Evolutionary conservation across 768 basidiomycete genomes (phyloP), one percentile per base, ranked within the genome.

Genomic region (Ephemerocybe angulata): DNA sequence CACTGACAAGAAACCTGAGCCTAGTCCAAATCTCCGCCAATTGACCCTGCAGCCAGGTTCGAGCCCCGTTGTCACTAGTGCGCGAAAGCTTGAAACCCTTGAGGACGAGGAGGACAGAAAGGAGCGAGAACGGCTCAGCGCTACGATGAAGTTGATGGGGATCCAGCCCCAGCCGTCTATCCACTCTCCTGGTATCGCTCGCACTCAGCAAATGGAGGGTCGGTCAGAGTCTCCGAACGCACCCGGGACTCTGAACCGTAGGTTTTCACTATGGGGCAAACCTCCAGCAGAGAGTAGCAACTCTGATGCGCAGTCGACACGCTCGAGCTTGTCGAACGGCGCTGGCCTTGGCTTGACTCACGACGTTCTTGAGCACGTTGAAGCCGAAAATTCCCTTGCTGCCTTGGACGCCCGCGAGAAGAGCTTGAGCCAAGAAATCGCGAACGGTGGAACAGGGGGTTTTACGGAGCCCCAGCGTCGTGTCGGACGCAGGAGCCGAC

Each of bases 101-200:
- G 95, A 98, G 69, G 95, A 98, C 63, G 96, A 98, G 56, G 93
- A 98, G 58, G 94, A 97, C 65, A 78, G 83, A 35, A 81, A 79
- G 58, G 93, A 96, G 70, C 78, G 95, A 53, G 93, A 94, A 67
- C 82, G 93, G 15, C 76, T 98, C 52, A 80, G 88, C 59, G 92
- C 92, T 15, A 92, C 93, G 25, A 90, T 98, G 89, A 91, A 93
- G 67, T 74, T 96, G 27, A 93, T 95, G 87, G 96, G 96, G 4
- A 91, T 96, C 57, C 85, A 88, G 67, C 84, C 86, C 28, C 72
- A 79, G 13, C 69, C 80, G n/a, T 65, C 75, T 2, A 57, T 68
- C 52, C 63, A 65, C 54, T 62, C 73, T 35, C 67, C 68, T 4
- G 30, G 48, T 15, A 28, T 46, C 24, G 43, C 22, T 22, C 22